phyloP scores from a whole-genome alignment of 164 flowering plant genomes.

The grape (Vitis vinifera) region ASM3070453v1 NC_081815.1:6059001-6059500 shows the following conservation, averaged over 20 bases:
- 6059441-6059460: no score
- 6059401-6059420: no score
- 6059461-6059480: no score
- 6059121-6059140: background rate
- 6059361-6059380: no score
- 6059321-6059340: no score
- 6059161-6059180: constrained; percentile 5
- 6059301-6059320: background rate
- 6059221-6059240: constrained; percentile 14
- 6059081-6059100: constrained; percentile 33
- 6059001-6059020: constrained; percentile 25
- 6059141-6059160: constrained; percentile 22
- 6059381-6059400: no score
- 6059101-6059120: constrained; percentile 21
- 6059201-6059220: constrained; percentile 6
- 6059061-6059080: constrained; percentile 51
- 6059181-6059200: background rate
- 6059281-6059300: background rate
- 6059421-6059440: no score
- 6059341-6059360: no score
- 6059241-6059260: constrained; percentile 21
- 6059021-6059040: constrained; percentile 28
- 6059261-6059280: background rate
- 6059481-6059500: no score
- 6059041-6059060: constrained; percentile 30